Evolutionary conservation across 352 stramenopile genomes (phyloP).

Genomic region (Phytophthora aleatoria): DNA sequence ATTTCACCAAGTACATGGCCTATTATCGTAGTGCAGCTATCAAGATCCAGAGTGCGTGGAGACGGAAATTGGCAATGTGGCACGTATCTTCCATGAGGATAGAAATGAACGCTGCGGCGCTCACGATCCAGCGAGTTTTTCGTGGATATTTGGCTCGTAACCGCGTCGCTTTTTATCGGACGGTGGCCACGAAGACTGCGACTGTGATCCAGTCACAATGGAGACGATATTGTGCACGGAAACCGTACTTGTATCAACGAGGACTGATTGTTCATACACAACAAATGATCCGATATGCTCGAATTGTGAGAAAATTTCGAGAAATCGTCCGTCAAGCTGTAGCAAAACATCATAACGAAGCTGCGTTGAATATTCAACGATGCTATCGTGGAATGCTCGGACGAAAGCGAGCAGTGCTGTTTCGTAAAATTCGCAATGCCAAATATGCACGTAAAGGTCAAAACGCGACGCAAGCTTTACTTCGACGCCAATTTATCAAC

Average conservation of each 20-base stretch:
- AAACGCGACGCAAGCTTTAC: conserved; percentile 54
- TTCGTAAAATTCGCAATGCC: conserved; percentile 68
- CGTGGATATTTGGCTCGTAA: conserved; percentile 39
- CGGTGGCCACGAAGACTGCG: conserved; percentile 21
- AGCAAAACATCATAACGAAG: conserved; percentile 32
- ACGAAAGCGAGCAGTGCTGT: conserved; percentile 55
- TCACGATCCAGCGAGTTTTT: conserved; percentile 51
- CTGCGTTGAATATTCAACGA: conserved; percentile 47
- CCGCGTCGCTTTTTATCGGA: conserved; percentile 37
- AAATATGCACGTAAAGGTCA: conserved; percentile 55
- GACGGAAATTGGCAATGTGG: conserved; percentile 42
- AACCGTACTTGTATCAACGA: conserved; percentile 34
- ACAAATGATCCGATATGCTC: conserved; percentile 45
- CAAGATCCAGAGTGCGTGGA: conserved; percentile 56
- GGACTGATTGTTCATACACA: conserved; percentile 46
- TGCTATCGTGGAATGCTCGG: conserved; percentile 53
- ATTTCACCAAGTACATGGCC: conserved; percentile 43
- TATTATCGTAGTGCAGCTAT: conserved; percentile 41
- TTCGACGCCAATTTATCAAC: conserved; percentile 53
- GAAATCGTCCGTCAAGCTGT: conserved; percentile 36
- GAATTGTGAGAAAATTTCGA: conserved; percentile 32
- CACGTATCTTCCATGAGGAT: conserved; percentile 33
- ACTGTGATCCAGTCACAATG: conserved; percentile 53
- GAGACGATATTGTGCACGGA: conserved; percentile 27
- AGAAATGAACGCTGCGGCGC: conserved; percentile 36